Evolutionary conservation across 768 basidiomycete species (phyloP).

Genomic region (Trametes coccinea): DNA sequence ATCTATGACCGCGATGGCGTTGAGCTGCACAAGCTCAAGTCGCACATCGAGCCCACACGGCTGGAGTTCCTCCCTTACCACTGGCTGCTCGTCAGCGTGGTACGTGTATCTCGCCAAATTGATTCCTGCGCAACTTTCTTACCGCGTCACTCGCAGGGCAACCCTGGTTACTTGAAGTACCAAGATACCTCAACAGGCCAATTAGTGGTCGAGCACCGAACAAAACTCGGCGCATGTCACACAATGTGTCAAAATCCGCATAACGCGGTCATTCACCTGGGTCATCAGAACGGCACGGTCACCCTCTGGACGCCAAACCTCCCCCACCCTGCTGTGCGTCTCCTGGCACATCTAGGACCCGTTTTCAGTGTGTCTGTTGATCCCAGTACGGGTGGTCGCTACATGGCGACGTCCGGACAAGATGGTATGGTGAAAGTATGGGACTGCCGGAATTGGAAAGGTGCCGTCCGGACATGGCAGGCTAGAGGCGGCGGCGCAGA

Average conservation of each 20-base stretch:
- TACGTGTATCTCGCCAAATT: conserved; percentile 39
- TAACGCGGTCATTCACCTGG: conserved; percentile 92
- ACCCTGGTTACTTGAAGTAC: conserved; percentile 91
- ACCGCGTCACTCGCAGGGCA: conserved; percentile 50
- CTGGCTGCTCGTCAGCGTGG: conserved; percentile 86
- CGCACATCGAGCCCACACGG: conserved; percentile 85
- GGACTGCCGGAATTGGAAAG: conserved; percentile 97
- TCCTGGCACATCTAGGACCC: conserved; percentile 89
- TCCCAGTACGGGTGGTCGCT: conserved; percentile 80
- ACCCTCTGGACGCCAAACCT: conserved; percentile 97
- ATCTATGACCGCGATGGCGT: conserved; percentile 95
- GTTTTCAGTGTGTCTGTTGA: conserved; percentile 81
- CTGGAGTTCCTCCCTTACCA: conserved; percentile 95
- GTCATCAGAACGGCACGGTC: conserved; percentile 94
- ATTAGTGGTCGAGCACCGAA: conserved; percentile 83
- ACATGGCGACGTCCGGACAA: conserved; percentile 87
- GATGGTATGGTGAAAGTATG: conserved; percentile 93
- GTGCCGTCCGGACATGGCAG: conserved; percentile 77
- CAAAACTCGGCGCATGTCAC: conserved; percentile 81
- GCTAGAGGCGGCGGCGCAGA: conserved; percentile 68
- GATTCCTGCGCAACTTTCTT: neutral
- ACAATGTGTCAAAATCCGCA: conserved; percentile 91
- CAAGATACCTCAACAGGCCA: conserved; percentile 95
- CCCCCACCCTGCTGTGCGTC: conserved; percentile 86
- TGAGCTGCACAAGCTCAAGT: conserved; percentile 82